phyloP scores from a whole-genome alignment of 2,329 filamentous ascomycete species.

The Colletotrichum kahawae region DNA sequence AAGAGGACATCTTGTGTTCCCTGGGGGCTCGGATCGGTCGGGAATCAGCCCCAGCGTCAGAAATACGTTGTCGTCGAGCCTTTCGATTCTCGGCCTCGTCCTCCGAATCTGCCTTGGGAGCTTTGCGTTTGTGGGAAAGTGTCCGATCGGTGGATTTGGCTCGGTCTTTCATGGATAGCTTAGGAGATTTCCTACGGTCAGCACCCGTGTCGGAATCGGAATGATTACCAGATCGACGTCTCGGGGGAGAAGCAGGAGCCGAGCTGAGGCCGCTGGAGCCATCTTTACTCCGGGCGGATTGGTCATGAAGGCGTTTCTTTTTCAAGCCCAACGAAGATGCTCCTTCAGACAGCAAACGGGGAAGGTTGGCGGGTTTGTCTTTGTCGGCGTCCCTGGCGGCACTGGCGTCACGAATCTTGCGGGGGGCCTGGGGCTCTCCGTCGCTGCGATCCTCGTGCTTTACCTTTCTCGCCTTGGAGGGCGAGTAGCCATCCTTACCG shows the following conservation, averaged over 20 bases:
- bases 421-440: conserved; percentile 49
- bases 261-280: conserved; percentile 63
- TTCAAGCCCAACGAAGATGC: conserved; percentile 35
- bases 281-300: conserved; percentile 50
- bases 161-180: conserved; percentile 51
- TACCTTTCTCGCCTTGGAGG: conserved; percentile 66
- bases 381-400: conserved; percentile 40
- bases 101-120: conserved; percentile 59
- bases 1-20: conserved; percentile 37
- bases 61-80: conserved; percentile 56
- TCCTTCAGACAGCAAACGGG: conserved; percentile 30
- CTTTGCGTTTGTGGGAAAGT: conserved; percentile 58
- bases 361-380: conserved; percentile 34
- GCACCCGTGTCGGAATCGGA: conserved; percentile 64
- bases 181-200: conserved; percentile 46
- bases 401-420: conserved; percentile 37
- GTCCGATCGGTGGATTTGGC: conserved; percentile 52
- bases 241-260: conserved; percentile 60
- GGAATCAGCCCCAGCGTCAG: conserved; percentile 35
- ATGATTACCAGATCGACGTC: conserved; percentile 38
- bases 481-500: conserved; percentile 68
- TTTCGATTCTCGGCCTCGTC: conserved; percentile 62
- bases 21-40: conserved; percentile 4
- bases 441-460: conserved; percentile 70
- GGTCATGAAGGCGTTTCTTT: conserved; percentile 54